These are phyloP conservation scores for Limnomonas spitsbergensis DNA, from an alignment of 139 green algal genomes.

Conservation along the genomic window DNA sequence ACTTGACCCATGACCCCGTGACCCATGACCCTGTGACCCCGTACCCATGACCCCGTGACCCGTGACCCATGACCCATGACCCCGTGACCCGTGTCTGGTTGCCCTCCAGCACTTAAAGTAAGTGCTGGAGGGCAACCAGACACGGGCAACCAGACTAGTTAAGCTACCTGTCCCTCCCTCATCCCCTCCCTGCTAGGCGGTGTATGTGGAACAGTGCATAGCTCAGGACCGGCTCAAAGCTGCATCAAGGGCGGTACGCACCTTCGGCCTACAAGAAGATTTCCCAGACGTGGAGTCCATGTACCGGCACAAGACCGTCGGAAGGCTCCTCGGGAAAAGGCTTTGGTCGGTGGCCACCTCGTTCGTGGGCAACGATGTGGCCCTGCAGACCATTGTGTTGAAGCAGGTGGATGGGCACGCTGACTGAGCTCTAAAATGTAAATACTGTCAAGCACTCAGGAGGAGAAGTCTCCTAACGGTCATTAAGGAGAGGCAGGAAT, in stretches of 20 bases:
- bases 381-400: conserved; percentile 42
- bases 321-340: conserved; percentile 39
- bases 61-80: too few relatives aligned
- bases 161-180: too few relatives aligned
- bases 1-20: too few relatives aligned
- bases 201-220: conserved; percentile 11
- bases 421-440: background rate
- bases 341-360: conserved; percentile 56
- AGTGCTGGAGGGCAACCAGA: too few relatives aligned
- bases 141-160: too few relatives aligned
- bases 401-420: background rate
- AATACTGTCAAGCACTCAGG: background rate
- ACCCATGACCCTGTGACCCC: too few relatives aligned
- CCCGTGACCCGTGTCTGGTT: too few relatives aligned
- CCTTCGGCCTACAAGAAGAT: conserved; percentile 27
- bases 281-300: conserved; percentile 31
- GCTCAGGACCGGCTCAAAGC: conserved; percentile 42
- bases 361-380: conserved; percentile 46
- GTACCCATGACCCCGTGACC: too few relatives aligned
- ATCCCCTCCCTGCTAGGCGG: background rate
- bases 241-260: conserved; percentile 38
- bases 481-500: background rate
- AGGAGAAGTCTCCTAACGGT: too few relatives aligned
- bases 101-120: too few relatives aligned
- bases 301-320: conserved; percentile 53